Conservation (phyloP, 495 filamentous ascomycete species). For the Trichoderma asperelloides region DNA sequence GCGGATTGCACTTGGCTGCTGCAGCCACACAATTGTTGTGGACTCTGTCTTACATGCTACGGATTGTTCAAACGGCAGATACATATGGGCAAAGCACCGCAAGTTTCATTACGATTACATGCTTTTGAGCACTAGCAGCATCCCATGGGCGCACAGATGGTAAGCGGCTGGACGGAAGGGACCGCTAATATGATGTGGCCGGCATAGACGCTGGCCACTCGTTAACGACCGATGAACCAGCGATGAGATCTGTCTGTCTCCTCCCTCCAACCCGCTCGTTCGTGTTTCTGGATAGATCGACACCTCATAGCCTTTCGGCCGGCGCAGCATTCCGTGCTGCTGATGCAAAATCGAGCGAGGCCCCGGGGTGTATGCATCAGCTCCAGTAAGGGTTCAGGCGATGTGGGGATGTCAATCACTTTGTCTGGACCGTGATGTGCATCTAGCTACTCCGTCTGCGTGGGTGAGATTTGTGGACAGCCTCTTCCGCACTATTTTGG, state of each 20-base stretch:
- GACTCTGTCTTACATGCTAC: background rate
- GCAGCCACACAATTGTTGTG: background rate
- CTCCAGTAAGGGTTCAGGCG: background rate
- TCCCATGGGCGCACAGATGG: background rate
- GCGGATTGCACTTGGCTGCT: background rate
- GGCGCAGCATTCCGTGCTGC: background rate
- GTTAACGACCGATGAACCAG: constrained; percentile 7
- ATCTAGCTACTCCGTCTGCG: constrained; percentile 1
- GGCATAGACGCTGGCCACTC: constrained; percentile 4
- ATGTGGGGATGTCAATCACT: constrained; percentile 7
- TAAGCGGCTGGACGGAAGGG: constrained; percentile 6
- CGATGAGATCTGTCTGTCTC: constrained; percentile 2
- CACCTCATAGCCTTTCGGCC: background rate
- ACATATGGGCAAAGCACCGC: background rate
- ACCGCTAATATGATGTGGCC: background rate
- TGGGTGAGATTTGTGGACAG: constrained; percentile 5
- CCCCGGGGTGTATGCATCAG: background rate
- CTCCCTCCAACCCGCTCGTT: background rate
- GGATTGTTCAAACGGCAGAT: background rate
- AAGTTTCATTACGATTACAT: no score
- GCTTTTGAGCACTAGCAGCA: no score
- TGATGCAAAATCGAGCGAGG: background rate
- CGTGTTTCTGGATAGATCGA: constrained; percentile 1
- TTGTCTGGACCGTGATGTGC: constrained; percentile 8
- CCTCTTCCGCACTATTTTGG: background rate